Conservation (phyloP, 2,329 filamentous ascomycete species). For the Tolypocladium pustulatum region DNA sequence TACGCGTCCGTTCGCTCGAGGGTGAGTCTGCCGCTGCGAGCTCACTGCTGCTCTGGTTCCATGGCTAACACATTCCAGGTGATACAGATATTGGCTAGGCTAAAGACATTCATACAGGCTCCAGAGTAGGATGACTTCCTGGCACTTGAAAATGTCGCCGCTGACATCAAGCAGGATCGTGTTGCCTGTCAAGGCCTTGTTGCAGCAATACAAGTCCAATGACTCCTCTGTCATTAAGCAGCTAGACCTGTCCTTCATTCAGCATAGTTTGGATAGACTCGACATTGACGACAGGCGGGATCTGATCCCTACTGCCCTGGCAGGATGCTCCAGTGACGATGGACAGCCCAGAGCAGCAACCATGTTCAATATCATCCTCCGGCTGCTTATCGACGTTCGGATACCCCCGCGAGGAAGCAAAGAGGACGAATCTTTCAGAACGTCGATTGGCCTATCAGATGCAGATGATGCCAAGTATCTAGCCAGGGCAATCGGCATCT, state of each 20-base stretch:
- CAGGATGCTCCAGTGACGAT: slow-evolving; percentile 20
- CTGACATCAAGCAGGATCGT: slow-evolving; percentile 42
- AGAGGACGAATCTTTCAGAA: slow-evolving; percentile 62
- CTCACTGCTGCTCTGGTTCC: neutral
- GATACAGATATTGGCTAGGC: slow-evolving; percentile 38
- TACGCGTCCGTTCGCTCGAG: slow-evolving; percentile 72
- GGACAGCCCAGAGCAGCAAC: slow-evolving; percentile 31
- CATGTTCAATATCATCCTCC: slow-evolving; percentile 75
- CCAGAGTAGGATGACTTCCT: slow-evolving; percentile 28
- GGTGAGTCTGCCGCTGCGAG: slow-evolving; percentile 24
- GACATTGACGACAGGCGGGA: slow-evolving; percentile 52
- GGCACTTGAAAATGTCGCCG: neutral
- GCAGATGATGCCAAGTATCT: slow-evolving; percentile 62
- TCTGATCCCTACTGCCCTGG: slow-evolving; percentile 49
- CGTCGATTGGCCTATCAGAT: slow-evolving; percentile 54
- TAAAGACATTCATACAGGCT: slow-evolving; percentile 44
- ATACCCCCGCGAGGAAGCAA: slow-evolving; percentile 69
- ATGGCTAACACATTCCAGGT: slow-evolving; percentile 22
- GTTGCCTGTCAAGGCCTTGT: slow-evolving; percentile 70
- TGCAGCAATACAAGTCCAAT: slow-evolving; percentile 80
- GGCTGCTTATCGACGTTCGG: slow-evolving; percentile 58
- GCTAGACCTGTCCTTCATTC: slow-evolving; percentile 81
- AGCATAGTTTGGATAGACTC: slow-evolving; percentile 57
- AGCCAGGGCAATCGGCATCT: slow-evolving; percentile 63
- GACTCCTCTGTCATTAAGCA: slow-evolving; percentile 68